Evolutionary conservation across 768 basidiomycete species (phyloP).

Genomic region (Porphyrellus cyaneotinctus): DNA sequence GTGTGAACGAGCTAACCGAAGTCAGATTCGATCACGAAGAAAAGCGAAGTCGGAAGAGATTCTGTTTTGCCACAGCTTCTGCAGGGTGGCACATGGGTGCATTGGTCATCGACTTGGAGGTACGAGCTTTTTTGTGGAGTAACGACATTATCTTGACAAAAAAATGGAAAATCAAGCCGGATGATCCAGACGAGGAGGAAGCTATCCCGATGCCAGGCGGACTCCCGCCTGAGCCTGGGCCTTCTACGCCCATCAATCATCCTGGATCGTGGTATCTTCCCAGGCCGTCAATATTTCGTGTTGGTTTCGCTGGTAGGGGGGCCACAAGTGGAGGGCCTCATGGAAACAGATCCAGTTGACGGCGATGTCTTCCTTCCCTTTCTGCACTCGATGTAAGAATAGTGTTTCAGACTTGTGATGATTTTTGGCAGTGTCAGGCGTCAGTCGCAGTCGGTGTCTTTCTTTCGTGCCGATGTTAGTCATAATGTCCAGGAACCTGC

Average conservation of each 20-base stretch:
- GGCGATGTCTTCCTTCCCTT: neutral
- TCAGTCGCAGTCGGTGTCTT: neutral
- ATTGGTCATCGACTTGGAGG: conserved; percentile 81
- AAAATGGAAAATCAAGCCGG: conserved; percentile 16
- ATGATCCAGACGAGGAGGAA: conserved; percentile 37
- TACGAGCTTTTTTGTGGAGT: conserved; percentile 23
- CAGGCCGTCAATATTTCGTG: conserved; percentile 37
- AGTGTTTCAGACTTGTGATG: neutral
- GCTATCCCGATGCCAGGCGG: conserved; percentile 33
- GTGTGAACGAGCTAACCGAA: conserved; percentile 57
- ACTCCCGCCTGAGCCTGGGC: conserved; percentile 21
- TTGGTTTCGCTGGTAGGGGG: conserved; percentile 61
- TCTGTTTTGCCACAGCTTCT: conserved; percentile 78
- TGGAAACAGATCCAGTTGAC: conserved; percentile 17
- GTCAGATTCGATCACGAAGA: conserved; percentile 67
- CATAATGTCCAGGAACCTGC: conserved; percentile 12
- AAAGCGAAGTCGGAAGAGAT: conserved; percentile 50
- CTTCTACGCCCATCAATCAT: conserved; percentile 11
- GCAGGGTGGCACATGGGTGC: conserved; percentile 93
- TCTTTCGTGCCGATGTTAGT: conserved; percentile 14
- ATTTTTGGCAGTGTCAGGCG: neutral
- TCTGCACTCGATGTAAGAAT: conserved; percentile 9
- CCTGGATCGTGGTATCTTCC: conserved; percentile 17
- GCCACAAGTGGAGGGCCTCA: conserved; percentile 22
- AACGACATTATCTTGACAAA: neutral